A percentile compares a stretch with the other conserved stretches of the same genome.
Evolutionary conservation across 768 basidiomycete species (phyloP).

Genomic region (Leccinum subgranulosum): DNA sequence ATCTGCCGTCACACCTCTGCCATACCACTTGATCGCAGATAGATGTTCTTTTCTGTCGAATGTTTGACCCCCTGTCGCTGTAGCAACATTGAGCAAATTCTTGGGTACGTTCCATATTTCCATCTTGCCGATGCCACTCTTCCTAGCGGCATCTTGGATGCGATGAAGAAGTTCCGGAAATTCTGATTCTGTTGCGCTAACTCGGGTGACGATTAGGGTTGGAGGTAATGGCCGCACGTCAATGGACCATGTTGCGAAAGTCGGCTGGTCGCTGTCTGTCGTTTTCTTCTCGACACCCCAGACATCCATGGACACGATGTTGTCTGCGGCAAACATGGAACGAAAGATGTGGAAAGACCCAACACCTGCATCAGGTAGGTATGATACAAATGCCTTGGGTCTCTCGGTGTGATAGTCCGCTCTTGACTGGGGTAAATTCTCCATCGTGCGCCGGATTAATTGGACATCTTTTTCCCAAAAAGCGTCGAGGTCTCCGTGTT

Average conservation of each 20-base stretch:
- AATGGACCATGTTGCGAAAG: slow-evolving; percentile 46
- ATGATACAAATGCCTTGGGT: slow-evolving; percentile 32
- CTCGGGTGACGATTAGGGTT: slow-evolving; percentile 44
- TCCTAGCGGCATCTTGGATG: slow-evolving; percentile 35
- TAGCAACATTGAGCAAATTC: slow-evolving; percentile 28
- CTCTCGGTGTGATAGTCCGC: slow-evolving; percentile 6
- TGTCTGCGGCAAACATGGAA: slow-evolving; percentile 18
- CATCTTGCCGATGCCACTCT: slow-evolving; percentile 34
- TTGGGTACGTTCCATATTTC: slow-evolving; percentile 48
- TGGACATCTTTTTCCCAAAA: slow-evolving; percentile 42
- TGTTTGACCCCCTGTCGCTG: slow-evolving; percentile 30
- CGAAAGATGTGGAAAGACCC: slow-evolving; percentile 43
- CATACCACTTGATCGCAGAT: slow-evolving; percentile 50
- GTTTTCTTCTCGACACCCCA: slow-evolving; percentile 21
- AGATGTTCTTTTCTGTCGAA: slow-evolving; percentile 38
- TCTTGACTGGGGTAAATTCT: slow-evolving; percentile 5
- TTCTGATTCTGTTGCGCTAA: slow-evolving; percentile 28
- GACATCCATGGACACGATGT: slow-evolving; percentile 9
- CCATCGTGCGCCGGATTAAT: slow-evolving; percentile 34
- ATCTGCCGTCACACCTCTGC: slow-evolving; percentile 29
- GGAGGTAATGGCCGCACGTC: slow-evolving; percentile 32
- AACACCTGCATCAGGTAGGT: slow-evolving; percentile 45
- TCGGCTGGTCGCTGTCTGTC: slow-evolving; percentile 1
- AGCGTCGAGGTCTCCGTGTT: slow-evolving; percentile 32
- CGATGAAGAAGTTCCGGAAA: slow-evolving; percentile 36